Evolutionary conservation across 2,329 filamentous ascomycete genomes (phyloP), one percentile per base, ranked within the genome.

Genomic region (Pseudogymnoascus sp.): DNA sequence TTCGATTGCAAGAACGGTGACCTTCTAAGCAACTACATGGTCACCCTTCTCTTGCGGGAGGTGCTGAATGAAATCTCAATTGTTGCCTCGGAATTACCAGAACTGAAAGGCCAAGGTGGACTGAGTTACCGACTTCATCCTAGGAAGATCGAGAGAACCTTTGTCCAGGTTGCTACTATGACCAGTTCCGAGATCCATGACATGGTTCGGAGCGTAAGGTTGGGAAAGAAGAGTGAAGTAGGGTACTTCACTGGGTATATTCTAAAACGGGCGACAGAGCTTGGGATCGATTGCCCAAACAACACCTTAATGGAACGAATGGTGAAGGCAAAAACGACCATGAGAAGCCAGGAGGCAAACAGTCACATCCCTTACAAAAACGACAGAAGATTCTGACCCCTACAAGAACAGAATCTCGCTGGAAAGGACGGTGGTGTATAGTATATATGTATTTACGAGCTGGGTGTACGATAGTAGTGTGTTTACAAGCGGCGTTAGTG

Each of bases 191-290:
- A 85, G 59, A 76, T 79, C 5, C 73, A 74, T 7, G 68, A 72
- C 41, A 89, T 96, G 84, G 76, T 89, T 5, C 79, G 81, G 60
- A 84, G 87, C 67, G 77, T 92, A 11, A 75, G 82, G 9, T 72
- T 74, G 1, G 87, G 89, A 1, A 75, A 76, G 63, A 74, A 78
- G 62, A 91, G 90, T 0, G 91, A 96, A 68, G 82, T 97, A 39
- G 84, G 92, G 50, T 96, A 87, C 69, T 82, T 93, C 66, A 97
- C 95, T 71, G 93, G 92, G 0, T 99, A 93, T 75, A 88, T 99
- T 63, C 79, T 95, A 32, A 80, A 78, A 58, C 81, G 87, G 39
- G 94, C 89, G 0, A 80, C 83, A 67, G 82, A 89, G 70, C 68
- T 92, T 63, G 89, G 90, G 1, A 77, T 96, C n/a, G 77, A 82